Evolutionary conservation across 768 basidiomycete species (phyloP).

Genomic region (Amanita inopinata): DNA sequence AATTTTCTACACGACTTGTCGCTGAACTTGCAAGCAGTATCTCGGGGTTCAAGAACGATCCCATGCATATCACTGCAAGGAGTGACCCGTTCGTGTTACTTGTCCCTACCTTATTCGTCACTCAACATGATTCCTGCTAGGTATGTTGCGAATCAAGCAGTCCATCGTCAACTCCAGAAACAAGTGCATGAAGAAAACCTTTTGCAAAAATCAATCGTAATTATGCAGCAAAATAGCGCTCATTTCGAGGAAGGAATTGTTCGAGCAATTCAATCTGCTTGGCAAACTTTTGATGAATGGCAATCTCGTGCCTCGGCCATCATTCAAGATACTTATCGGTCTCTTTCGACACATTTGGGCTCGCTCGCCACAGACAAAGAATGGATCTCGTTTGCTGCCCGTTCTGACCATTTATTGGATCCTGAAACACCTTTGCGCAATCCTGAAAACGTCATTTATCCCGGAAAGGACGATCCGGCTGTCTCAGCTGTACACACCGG

Average conservation of each 20-base stretch:
- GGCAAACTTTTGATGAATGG: conserved; percentile 97
- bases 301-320: conserved; percentile 66
- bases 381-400: conserved; percentile 92
- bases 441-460: conserved; percentile 70
- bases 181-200: conserved; percentile 98
- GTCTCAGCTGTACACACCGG: conserved; percentile 85
- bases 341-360: conserved; percentile 65
- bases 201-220: conserved; percentile 93
- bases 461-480: conserved; percentile 82
- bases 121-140: conserved; percentile 20
- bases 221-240: conserved; percentile 96
- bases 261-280: conserved; percentile 89
- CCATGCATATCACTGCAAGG: conserved; percentile 71
- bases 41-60: conserved; percentile 91
- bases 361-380: conserved; percentile 79
- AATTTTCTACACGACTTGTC: conserved; percentile 75
- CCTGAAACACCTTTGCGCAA: conserved; percentile 92
- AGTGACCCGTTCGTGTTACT: conserved; percentile 66
- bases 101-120: conserved; percentile 1
- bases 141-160: conserved; percentile 61
- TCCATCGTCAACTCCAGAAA: conserved; percentile 72
- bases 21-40: conserved; percentile 82
- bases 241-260: conserved; percentile 97
- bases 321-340: conserved; percentile 67
- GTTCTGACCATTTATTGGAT: conserved; percentile 91